A percentile compares a stretch with the other conserved stretches of the same genome.
Evolutionary conservation across 1,284 basidiomycete species (phyloP).

Genomic region (Ustilago loliicola): DNA sequence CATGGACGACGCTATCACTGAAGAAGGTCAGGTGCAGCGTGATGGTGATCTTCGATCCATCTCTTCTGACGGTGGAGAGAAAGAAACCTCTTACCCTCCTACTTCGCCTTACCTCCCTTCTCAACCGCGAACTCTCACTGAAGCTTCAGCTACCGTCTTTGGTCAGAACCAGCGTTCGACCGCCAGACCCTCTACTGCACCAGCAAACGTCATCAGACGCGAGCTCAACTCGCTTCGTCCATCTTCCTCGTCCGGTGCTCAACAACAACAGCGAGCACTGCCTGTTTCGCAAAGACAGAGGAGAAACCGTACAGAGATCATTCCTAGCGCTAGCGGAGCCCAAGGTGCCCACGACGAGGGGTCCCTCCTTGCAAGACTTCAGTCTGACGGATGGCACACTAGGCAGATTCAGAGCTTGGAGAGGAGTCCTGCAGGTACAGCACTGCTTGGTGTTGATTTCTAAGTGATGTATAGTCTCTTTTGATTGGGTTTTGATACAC

Average conservation of each 20-base stretch:
- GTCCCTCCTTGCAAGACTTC: slow-evolving; percentile 34
- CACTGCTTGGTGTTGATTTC: slow-evolving; percentile 57
- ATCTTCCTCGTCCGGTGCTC: slow-evolving; percentile 27
- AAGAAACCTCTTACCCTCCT: slow-evolving; percentile 18
- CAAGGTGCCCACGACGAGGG: slow-evolving; percentile 38
- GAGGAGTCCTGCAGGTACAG: slow-evolving; percentile 52
- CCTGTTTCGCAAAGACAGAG: slow-evolving; percentile 21
- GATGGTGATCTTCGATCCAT: slow-evolving; percentile 27
- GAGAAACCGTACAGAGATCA: slow-evolving; percentile 20
- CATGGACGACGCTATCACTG: slow-evolving; percentile 48
- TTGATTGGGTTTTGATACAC: not conserved
- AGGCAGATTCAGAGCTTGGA: slow-evolving; percentile 56
- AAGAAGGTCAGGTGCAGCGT: slow-evolving; percentile 22
- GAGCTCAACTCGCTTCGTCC: slow-evolving; percentile 36
- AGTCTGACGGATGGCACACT: slow-evolving; percentile 58
- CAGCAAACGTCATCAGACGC: slow-evolving; percentile 22
- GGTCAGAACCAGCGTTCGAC: slow-evolving; percentile 5
- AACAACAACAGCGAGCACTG: slow-evolving; percentile 5
- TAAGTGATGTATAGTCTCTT: slow-evolving; percentile 7
- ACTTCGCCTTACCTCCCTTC: slow-evolving; percentile 1
- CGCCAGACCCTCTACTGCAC: slow-evolving; percentile 47
- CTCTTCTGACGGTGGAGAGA: slow-evolving; percentile 20
- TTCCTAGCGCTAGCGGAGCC: not conserved
- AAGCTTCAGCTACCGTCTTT: slow-evolving; percentile 23
- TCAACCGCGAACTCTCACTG: slow-evolving; percentile 10